Evolutionary conservation across 768 basidiomycete genomes (phyloP).

Genomic region (Paxillus rubicundulus): DNA sequence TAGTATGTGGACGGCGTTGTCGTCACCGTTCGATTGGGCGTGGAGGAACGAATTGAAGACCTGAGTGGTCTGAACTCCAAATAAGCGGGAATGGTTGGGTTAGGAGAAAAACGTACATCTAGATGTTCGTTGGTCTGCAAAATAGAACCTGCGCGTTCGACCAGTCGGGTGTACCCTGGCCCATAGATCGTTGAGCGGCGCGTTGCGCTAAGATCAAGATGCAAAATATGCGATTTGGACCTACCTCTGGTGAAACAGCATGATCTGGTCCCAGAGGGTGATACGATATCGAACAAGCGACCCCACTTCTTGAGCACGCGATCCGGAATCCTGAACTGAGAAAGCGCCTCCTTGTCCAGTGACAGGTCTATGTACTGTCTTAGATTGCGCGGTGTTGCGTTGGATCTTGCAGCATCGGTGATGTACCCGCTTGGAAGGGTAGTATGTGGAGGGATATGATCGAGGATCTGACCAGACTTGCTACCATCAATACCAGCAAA

Average conservation of each 20-base stretch:
- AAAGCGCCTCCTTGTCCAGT: slow-evolving; percentile 12
- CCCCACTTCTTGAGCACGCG: slow-evolving; percentile 73
- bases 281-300: slow-evolving; percentile 74
- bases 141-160: slow-evolving; percentile 76
- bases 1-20: slow-evolving; percentile 51
- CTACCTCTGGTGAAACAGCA: slow-evolving; percentile 84
- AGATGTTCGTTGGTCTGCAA: slow-evolving; percentile 66
- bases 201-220: background rate
- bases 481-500: slow-evolving; percentile 32
- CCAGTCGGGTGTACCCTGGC: slow-evolving; percentile 73
- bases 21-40: slow-evolving; percentile 39
- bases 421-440: slow-evolving; percentile 17
- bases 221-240: background rate
- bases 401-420: background rate
- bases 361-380: slow-evolving; percentile 12
- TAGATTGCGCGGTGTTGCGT: slow-evolving; percentile 1
- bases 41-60: slow-evolving; percentile 56
- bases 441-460: slow-evolving; percentile 52
- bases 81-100: background rate
- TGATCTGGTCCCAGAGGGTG: slow-evolving; percentile 55
- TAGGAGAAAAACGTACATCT: slow-evolving; percentile 44
- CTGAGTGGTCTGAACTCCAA: slow-evolving; percentile 50
- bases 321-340: slow-evolving; percentile 48
- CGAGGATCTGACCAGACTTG: slow-evolving; percentile 36
- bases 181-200: background rate